These are phyloP conservation scores for Coprinopsis marcescibilis DNA, from an alignment of 768 basidiomycete genomes.

Conservation along the genomic window DNA sequence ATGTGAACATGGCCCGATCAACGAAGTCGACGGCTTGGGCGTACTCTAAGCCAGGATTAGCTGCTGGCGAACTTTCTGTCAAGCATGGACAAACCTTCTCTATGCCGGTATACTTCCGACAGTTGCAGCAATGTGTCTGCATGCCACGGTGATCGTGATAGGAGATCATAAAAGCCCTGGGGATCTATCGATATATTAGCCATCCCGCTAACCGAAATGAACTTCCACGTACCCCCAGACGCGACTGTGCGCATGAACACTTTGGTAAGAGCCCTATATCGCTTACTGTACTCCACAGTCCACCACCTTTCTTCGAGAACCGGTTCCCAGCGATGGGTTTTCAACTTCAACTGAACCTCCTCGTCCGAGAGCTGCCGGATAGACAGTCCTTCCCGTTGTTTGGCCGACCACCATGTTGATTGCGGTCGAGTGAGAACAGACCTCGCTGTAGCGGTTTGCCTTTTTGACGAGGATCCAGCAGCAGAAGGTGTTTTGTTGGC, in stretches of 20 bases:
- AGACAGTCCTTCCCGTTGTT: constrained; percentile 66
- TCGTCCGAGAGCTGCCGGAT: constrained; percentile 50
- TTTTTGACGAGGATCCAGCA: constrained; percentile 26
- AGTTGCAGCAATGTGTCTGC: constrained; percentile 87
- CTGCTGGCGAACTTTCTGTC: not conserved
- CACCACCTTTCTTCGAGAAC: constrained; percentile 70
- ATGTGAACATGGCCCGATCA: constrained; percentile 91
- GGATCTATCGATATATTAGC: constrained; percentile 46
- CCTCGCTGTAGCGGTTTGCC: constrained; percentile 42
- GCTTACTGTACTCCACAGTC: constrained; percentile 82
- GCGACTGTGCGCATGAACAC: constrained; percentile 77
- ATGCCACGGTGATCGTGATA: constrained; percentile 84
- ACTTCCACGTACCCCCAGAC: constrained; percentile 60
- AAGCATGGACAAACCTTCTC: constrained; percentile 74
- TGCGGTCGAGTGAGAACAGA: constrained; percentile 78
- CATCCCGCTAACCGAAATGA: not conserved
- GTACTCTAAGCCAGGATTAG: constrained; percentile 48
- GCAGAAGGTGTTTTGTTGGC: constrained; percentile 42
- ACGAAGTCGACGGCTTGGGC: constrained; percentile 80
- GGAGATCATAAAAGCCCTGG: constrained; percentile 66
- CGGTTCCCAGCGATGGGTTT: constrained; percentile 33
- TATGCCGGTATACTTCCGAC: constrained; percentile 77
- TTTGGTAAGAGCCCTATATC: constrained; percentile 76
- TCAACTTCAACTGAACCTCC: constrained; percentile 43
- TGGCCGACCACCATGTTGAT: constrained; percentile 67